Base-by-base conservation (phyloP, 805 yeast species). In the Ogataea ganodermae region DNA sequence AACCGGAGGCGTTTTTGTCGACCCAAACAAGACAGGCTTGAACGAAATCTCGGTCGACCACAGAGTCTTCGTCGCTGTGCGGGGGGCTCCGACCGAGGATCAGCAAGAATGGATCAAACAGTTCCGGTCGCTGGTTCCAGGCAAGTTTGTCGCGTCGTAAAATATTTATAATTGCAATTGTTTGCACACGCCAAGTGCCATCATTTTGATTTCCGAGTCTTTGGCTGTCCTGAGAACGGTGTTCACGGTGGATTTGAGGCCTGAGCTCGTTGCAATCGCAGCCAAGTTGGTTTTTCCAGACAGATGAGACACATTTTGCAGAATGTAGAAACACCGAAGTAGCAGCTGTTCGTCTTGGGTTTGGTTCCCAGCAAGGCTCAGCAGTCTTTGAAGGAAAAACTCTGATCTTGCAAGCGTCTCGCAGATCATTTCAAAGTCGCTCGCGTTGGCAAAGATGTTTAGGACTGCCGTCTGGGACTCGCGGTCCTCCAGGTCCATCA, bases 1-100 rank as follows among this genome's bases (percentile, higher is more conserved):
- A 53, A 75, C 84, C 10, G 87, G 87, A 3, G 86, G 84, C 10
- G 52, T 59, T 7, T 62, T 79, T 38, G 82, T 78, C n/a, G 74
- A 80, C 42, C 85, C 82, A 17, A 75, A 75, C 56, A 69, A 71
- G 22, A 78, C 73, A 26, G 66, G 65, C 20, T 75, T 79, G 78
- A 65, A 71, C 6, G 35, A 41, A n/a, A 73, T 78, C 16, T 70
- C 75, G 3, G 65, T 81, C 16, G 83, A 52, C 22, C 45, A 49
- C 35, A 48, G 30, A 13, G 35, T 46, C 5, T 55, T 44, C 40
- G 38, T 55, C 28, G 50, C 44, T 18, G 54, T 55, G 26, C 40
- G 59, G 42, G 59, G 59, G 1, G 55, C 53, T 1, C 49, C 60
- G 1, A 47, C 51, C 4, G 43, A 40, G 20, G 53, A 55, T 7